Conservation (phyloP, 306 rosid genomes). For the Castanospermum australe region DNA sequence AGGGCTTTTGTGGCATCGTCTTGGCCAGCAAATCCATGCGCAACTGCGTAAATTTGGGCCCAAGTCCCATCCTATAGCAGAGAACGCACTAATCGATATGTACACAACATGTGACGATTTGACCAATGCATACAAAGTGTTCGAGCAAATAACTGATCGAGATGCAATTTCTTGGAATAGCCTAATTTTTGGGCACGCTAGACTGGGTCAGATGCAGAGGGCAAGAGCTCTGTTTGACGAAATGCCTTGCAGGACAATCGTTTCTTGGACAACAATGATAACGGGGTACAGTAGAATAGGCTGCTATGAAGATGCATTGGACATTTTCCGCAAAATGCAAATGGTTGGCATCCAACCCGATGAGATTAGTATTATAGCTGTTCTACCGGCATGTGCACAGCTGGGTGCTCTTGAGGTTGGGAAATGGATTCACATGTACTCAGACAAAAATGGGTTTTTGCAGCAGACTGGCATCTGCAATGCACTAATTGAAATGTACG, state of each 20-base stretch:
- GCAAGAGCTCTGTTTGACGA: constrained; percentile 65
- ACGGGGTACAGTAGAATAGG: constrained; percentile 66
- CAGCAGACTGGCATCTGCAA: constrained; percentile 46
- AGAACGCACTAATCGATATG: constrained; percentile 65
- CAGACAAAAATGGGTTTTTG: constrained; percentile 44
- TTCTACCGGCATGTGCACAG: constrained; percentile 75
- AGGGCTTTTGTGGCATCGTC: constrained; percentile 35
- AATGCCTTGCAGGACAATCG: constrained; percentile 68
- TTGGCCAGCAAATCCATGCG: constrained; percentile 73
- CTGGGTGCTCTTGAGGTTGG: constrained; percentile 86
- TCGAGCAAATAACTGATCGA: constrained; percentile 56
- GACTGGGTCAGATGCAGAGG: constrained; percentile 55
- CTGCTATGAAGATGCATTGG: constrained; percentile 58
- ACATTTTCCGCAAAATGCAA: constrained; percentile 68
- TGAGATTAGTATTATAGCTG: constrained; percentile 68
- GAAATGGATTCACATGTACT: constrained; percentile 75
- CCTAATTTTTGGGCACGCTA: constrained; percentile 59
- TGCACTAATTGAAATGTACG: constrained; percentile 83
- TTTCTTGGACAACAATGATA: constrained; percentile 81
- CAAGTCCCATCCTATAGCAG: constrained; percentile 40
- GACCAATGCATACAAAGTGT: constrained; percentile 49
- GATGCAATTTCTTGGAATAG: constrained; percentile 78
- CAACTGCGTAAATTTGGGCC: constrained; percentile 60
- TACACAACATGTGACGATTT: constrained; percentile 59
- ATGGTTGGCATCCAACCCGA: constrained; percentile 65